Conservation (phyloP, 768 basidiomycete genomes). For the Sistotremastrum suecicum region DNA sequence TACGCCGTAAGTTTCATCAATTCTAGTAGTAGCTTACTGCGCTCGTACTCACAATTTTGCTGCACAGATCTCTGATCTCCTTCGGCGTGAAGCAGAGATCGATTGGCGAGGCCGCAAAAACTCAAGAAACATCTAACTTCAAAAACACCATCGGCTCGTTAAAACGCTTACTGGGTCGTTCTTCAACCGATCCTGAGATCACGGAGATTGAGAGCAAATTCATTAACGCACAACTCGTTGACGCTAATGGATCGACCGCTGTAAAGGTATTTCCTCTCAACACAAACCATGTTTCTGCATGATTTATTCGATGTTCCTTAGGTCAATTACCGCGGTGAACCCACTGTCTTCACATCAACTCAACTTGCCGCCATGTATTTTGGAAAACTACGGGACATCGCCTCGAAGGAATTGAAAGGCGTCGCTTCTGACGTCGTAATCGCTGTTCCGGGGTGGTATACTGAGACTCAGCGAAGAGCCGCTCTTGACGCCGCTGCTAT, state of each 20-base stretch:
- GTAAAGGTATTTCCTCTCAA: conserved; percentile 42
- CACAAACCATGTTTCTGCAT: conserved; percentile 4
- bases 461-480: conserved; percentile 85
- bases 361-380: conserved; percentile 89
- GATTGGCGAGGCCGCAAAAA: conserved; percentile 94
- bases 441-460: conserved; percentile 94
- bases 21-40: background rate
- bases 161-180: conserved; percentile 82
- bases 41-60: background rate
- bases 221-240: conserved; percentile 75
- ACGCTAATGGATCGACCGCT: conserved; percentile 73
- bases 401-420: conserved; percentile 72
- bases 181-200: conserved; percentile 67
- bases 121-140: conserved; percentile 95
- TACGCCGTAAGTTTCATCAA: conserved; percentile 60
- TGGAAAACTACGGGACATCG: conserved; percentile 80
- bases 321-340: conserved; percentile 86
- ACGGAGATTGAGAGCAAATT: conserved; percentile 80
- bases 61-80: conserved; percentile 73
- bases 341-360: conserved; percentile 64
- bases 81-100: conserved; percentile 85
- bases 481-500: conserved; percentile 81
- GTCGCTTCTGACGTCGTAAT: conserved; percentile 87
- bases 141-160: conserved; percentile 91
- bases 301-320: conserved; percentile 18